Evolutionary conservation across 129 eudicot species (phyloP).

Genomic region (Apium graveolens): DNA sequence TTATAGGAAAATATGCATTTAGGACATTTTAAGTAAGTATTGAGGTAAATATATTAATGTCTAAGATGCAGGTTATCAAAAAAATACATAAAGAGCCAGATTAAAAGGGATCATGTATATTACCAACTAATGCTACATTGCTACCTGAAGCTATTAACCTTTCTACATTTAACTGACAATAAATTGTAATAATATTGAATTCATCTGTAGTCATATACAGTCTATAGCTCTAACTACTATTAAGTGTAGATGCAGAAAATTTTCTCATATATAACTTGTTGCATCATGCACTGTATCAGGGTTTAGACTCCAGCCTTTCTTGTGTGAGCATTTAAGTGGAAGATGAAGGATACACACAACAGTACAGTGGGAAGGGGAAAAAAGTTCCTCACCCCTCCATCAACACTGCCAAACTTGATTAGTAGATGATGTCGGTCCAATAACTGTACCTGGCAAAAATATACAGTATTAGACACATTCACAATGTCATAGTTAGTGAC

Average conservation of each 20-base stretch:
- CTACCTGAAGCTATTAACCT: neutral
- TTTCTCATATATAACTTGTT: neutral
- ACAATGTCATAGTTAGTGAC: neutral
- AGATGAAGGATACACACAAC: neutral
- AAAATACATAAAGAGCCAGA: neutral
- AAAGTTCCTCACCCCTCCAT: constrained; percentile 74
- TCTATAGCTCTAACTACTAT: neutral
- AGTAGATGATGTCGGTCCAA: constrained; percentile 92
- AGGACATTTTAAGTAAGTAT: neutral
- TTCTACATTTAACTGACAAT: neutral
- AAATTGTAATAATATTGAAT: neutral
- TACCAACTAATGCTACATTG: neutral
- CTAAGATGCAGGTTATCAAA: neutral
- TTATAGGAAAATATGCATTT: no score
- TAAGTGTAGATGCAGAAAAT: neutral
- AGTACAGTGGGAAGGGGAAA: neutral
- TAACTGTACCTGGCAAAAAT: constrained; percentile 69
- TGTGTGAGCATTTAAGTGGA: neutral
- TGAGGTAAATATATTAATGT: neutral
- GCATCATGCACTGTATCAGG: neutral
- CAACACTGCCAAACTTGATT: constrained; percentile 96
- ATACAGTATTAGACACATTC: constrained; percentile 4
- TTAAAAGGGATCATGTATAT: neutral
- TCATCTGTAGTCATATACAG: neutral
- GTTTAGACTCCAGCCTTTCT: neutral